Percentiles rank a stretch among this genome's conserved stretches.
These are phyloP conservation scores for Isochrysis galbana DNA, from an alignment of 78 protist genomes.

Conservation along the genomic window DNA sequence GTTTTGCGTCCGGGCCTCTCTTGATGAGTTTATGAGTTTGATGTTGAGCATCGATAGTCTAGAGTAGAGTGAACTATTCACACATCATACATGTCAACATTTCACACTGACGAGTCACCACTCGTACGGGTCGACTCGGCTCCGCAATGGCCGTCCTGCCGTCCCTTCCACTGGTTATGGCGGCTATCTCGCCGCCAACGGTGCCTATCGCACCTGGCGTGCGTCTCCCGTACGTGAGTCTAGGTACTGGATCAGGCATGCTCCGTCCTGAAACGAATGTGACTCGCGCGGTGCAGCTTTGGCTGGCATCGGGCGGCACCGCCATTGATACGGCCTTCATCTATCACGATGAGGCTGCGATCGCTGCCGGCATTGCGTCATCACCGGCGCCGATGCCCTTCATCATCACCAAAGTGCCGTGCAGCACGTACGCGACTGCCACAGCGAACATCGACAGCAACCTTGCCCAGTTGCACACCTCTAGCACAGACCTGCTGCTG, in stretches of 20 bases:
- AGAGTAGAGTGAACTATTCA: too few species aligned
- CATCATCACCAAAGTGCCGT: conserved; percentile 5
- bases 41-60: too few species aligned
- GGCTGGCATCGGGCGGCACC: background rate
- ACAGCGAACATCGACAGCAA: background rate
- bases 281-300: background rate
- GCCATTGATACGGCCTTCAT: background rate
- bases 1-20: too few species aligned
- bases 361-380: background rate
- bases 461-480: background rate
- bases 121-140: too few species aligned
- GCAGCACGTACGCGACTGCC: background rate
- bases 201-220: background rate
- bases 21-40: too few species aligned
- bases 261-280: background rate
- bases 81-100: too few species aligned
- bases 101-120: too few species aligned
- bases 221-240: background rate
- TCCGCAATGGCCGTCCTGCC: too few species aligned
- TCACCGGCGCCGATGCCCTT: background rate
- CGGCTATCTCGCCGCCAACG: background rate
- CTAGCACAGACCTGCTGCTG: background rate
- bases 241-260: background rate
- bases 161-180: too few species aligned
- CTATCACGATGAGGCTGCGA: background rate